Conservation (phyloP, 2,329 filamentous ascomycete genomes). For the Fusarium equiseti region DNA sequence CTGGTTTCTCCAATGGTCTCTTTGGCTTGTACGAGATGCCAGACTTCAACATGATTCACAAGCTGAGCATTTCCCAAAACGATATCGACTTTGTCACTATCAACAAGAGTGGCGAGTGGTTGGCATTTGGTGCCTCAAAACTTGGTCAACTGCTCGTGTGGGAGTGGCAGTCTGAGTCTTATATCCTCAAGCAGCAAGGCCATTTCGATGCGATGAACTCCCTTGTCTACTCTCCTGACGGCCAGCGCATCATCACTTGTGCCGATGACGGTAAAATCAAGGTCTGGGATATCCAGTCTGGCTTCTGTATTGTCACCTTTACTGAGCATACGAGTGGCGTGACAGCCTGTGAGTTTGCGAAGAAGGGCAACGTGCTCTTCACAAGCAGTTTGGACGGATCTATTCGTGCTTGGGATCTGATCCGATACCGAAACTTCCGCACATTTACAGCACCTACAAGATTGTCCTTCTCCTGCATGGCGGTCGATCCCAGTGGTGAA, state of each 20-base stretch:
- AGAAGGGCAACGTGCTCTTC: constrained; percentile 94
- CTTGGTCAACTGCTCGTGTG: constrained; percentile 96
- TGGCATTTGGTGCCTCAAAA: constrained; percentile 96
- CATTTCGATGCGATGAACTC: constrained; percentile 97
- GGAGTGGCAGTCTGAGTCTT: constrained; percentile 99
- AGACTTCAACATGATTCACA: constrained; percentile 95
- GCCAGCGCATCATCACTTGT: constrained; percentile 90
- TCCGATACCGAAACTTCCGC: constrained; percentile 95
- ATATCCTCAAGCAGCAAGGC: constrained; percentile 97
- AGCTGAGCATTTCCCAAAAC: constrained; percentile 92
- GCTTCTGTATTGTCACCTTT: constrained; percentile 98
- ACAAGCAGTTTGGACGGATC: constrained; percentile 96
- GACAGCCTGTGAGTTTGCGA: constrained; percentile 93
- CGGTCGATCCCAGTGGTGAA: constrained; percentile 97
- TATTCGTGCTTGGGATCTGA: constrained; percentile 93
- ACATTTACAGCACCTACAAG: constrained; percentile 95
- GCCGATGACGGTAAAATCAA: constrained; percentile 99
- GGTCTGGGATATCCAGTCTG: constrained; percentile 96
- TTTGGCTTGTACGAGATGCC: constrained; percentile 97
- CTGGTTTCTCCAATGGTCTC: constrained; percentile 93
- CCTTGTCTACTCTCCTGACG: constrained; percentile 92
- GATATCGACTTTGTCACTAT: constrained; percentile 95
- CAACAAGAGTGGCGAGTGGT: constrained; percentile 95
- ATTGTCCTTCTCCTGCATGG: constrained; percentile 91
- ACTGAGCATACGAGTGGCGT: constrained; percentile 96